phyloP scores from a whole-genome alignment of 208 protist species.

The Phytomonas sp. region DNA sequence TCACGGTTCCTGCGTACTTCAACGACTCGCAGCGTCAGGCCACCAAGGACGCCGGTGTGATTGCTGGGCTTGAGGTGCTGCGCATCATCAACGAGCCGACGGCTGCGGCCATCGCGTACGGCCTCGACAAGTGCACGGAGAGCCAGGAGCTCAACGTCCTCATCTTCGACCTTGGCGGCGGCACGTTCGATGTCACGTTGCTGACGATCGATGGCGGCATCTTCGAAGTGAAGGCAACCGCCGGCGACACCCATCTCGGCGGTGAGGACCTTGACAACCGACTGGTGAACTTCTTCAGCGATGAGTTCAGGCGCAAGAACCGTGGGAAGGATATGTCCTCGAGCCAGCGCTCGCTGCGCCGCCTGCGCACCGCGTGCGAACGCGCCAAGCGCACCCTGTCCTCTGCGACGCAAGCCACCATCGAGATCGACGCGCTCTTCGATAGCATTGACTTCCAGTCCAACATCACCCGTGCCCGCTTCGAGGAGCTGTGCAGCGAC shows the following conservation, averaged over 20 bases:
- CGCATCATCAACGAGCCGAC: constrained; percentile 99
- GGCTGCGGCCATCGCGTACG: constrained; percentile 99
- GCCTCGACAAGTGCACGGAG: constrained; percentile 92
- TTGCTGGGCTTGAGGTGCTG: constrained; percentile 95
- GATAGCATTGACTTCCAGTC: constrained; percentile 97
- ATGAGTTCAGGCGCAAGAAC: constrained; percentile 89
- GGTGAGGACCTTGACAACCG: constrained; percentile 99
- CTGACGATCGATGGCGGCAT: constrained; percentile 98
- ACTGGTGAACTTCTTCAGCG: constrained; percentile 95
- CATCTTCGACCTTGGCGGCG: constrained; percentile 98
- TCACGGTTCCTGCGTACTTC: constrained; percentile 99
- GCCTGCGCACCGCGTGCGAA: constrained; percentile 86
- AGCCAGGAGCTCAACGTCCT: constrained; percentile 94
- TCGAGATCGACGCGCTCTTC: constrained; percentile 97
- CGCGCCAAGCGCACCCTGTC: constrained; percentile 98
- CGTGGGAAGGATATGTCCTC: constrained; percentile 58
- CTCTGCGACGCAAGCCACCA: constrained; percentile 75
- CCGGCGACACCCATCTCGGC: constrained; percentile 99
- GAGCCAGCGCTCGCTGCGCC: constrained; percentile 64
- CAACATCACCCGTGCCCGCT: constrained; percentile 95
- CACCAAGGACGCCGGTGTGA: constrained; percentile 98
- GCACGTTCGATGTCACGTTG: constrained; percentile 98
- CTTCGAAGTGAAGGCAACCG: constrained; percentile 98
- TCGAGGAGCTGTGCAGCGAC: constrained; percentile 94
- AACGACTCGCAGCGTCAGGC: constrained; percentile 99